Evolutionary conservation across 768 basidiomycete genomes (phyloP).

Genomic region (Termitomyces heimii): DNA sequence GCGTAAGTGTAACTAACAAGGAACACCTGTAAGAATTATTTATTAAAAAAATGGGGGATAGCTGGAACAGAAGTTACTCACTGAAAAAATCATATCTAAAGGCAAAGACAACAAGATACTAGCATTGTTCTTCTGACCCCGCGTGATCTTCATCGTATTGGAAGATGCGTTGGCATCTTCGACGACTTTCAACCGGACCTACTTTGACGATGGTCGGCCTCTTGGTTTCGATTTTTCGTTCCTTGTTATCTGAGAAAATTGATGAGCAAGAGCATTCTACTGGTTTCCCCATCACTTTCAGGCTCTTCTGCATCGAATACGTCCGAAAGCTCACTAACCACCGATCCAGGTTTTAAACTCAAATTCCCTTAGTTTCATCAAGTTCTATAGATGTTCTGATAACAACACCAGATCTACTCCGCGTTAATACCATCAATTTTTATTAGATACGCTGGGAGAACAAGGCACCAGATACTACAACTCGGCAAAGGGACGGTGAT

Average conservation of each 20-base stretch:
- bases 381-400: neutral
- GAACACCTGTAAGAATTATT: conserved; percentile 16
- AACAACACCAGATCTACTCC: neutral
- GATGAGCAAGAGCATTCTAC: neutral
- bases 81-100: neutral
- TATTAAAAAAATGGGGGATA: neutral
- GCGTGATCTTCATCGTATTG: neutral
- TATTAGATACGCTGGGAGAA: neutral
- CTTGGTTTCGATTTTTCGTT: neutral
- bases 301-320: neutral
- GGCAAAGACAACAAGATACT: neutral
- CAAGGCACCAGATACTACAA: neutral
- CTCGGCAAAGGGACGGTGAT: too few relatives aligned
- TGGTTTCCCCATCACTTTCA: neutral
- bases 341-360: neutral
- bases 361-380: neutral
- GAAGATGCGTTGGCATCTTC: neutral
- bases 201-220: neutral
- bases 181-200: neutral
- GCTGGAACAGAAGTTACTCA: neutral
- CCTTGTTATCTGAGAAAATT: neutral
- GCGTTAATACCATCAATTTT: neutral
- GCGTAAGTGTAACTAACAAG: conserved; percentile 16
- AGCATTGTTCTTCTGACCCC: neutral
- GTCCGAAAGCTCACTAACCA: neutral